Base-by-base conservation (phyloP, 1,284 basidiomycete genomes). In the Marasmius fiardii region DNA sequence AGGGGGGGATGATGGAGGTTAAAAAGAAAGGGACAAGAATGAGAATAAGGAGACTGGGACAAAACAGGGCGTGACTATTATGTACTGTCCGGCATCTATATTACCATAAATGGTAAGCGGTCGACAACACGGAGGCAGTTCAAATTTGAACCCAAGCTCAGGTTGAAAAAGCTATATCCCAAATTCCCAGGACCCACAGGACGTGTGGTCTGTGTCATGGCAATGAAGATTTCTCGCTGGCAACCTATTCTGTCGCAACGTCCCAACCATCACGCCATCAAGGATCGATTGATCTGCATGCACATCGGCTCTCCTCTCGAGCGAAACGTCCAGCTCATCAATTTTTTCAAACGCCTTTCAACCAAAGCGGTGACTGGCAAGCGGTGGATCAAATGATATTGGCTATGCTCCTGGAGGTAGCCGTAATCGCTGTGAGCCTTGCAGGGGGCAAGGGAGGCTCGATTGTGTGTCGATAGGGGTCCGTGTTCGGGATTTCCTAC, bases 11-110 rank as follows among this genome's bases (percentile, higher is more conserved):
- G 24, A 35, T 48, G 14, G 33, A 26, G 37, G 51, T 33, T n/a
- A 37, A 28, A 21, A 37, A 49, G 16, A 45, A 11, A 45, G 28
- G 37, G 39, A 26, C 18, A 35, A 49, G 14, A 31, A 18, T 18
- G 51, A 24, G 14, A 37, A 41, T 11, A 45, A 16, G 23, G 23
- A 44, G 43, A 20, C 14, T 12, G 52, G 43, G 54, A 57, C 53
- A 54, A 53, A 31, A 45, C n/a, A 23, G 26, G 28, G 31, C 20
- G 34, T 21, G 31, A 49, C 28, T 33, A 31, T 50, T 53, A 53
- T 51, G 52, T 45, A 53, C 56, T 18, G 48, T 12, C 26, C 26
- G 47, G 24, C 16, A 51, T 21, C 33, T 31, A 12, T 43, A 21
- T 41, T 16, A 7, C 14, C 39, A 8, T 41, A 31, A 14, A 14